Evolutionary conservation across 2,329 filamentous ascomycete species (phyloP).

Genomic region (Fusarium sp.): DNA sequence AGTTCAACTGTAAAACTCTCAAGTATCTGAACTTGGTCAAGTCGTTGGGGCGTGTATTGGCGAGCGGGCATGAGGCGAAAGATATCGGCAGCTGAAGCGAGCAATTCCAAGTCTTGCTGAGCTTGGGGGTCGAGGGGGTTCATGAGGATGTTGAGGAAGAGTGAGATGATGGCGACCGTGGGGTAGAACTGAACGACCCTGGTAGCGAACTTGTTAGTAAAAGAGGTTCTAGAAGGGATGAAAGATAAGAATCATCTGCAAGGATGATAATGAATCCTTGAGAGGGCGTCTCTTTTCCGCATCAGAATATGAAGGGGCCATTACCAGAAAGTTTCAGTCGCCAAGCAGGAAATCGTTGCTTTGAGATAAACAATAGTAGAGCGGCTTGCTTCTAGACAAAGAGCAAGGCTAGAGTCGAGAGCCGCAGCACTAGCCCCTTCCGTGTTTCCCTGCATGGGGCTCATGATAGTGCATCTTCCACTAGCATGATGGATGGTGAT

Average conservation of each 20-base stretch:
- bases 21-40: neutral
- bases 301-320: neutral
- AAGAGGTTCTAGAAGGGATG: neutral
- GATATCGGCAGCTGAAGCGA: neutral
- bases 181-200: neutral
- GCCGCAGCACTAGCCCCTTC: neutral
- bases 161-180: neutral
- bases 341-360: neutral
- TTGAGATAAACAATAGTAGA: neutral
- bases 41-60: neutral
- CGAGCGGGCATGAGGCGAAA: neutral
- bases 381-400: neutral
- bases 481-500: neutral
- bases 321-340: neutral
- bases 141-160: neutral
- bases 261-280: neutral
- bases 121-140: neutral
- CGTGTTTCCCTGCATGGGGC: neutral
- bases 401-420: neutral
- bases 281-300: too few species aligned
- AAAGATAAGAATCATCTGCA: neutral
- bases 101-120: neutral
- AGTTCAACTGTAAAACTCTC: neutral
- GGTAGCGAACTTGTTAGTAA: neutral
- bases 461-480: neutral